phyloP scores from a whole-genome alignment of 2,329 filamentous ascomycete genomes.

The Aschersonia sp. region DNA sequence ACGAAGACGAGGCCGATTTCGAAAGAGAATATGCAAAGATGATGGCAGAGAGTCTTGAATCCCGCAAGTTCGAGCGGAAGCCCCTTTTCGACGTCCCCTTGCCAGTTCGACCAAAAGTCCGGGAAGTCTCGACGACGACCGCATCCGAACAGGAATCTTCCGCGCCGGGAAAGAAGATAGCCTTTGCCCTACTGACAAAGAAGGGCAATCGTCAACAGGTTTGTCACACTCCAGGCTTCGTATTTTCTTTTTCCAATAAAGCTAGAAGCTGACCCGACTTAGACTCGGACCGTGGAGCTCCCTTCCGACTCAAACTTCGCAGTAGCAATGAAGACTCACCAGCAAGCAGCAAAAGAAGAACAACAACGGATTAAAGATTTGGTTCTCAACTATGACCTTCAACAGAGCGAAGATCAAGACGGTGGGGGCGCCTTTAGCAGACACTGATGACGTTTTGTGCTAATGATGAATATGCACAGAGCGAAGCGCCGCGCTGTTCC shows the following conservation, averaged over 20 bases:
- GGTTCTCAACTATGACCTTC: slow-evolving; percentile 89
- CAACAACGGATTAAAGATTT: slow-evolving; percentile 97
- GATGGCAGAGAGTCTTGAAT: slow-evolving; percentile 95
- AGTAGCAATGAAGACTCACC: slow-evolving; percentile 88
- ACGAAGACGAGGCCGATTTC: slow-evolving; percentile 91
- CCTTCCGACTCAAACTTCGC: slow-evolving; percentile 89
- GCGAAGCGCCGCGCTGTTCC: slow-evolving; percentile 29
- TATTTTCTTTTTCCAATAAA: neutral
- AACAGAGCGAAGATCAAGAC: slow-evolving; percentile 67
- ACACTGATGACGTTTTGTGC: neutral
- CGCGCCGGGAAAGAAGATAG: slow-evolving; percentile 52
- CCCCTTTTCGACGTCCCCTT: slow-evolving; percentile 90
- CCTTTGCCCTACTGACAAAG: slow-evolving; percentile 91
- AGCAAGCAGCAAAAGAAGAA: slow-evolving; percentile 88
- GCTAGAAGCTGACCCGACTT: slow-evolving; percentile 1
- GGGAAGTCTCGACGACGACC: slow-evolving; percentile 33
- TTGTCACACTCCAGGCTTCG: slow-evolving; percentile 1
- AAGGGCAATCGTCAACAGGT: slow-evolving; percentile 92
- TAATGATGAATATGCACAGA: slow-evolving; percentile 30
- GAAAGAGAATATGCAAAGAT: slow-evolving; percentile 96
- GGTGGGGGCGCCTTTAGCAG: slow-evolving; percentile 35
- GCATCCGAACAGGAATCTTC: slow-evolving; percentile 12
- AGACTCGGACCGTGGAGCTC: slow-evolving; percentile 85
- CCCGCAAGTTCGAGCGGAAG: slow-evolving; percentile 90
- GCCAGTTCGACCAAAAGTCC: slow-evolving; percentile 64